Base-by-base conservation (phyloP, 2,329 filamentous ascomycete genomes). In the Metarhizium anisopliae region DNA sequence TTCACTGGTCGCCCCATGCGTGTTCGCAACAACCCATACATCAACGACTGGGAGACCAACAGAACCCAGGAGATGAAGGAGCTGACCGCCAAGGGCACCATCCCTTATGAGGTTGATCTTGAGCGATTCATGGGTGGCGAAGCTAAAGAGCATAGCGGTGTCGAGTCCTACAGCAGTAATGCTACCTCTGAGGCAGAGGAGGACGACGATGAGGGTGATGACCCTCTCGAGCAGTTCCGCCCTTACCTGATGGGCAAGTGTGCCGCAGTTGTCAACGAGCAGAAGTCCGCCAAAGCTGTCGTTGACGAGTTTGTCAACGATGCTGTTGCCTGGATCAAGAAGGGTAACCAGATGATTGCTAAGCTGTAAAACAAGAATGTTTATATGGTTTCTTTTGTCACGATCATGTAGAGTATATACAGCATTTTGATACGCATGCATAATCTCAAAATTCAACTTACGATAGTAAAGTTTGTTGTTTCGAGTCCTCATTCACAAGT, bases 241-340 rank as follows among this genome's bases (percentile, higher is more conserved):
- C 92, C 92, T 14, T 95, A 84, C 79, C 75, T 96, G 64, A 99
- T 99, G 94, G 94, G 94, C 72, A 95, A 97, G 81, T 93, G 89
- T 59, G 89, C 94, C 42, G 93, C 94, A 32, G 90, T 96, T 36
- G 89, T 94, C 56, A 94, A 93, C 68, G 91, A 97, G 77, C 88
- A 86, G 79, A 95, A 95, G 84, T 77, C 81, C 43, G 94, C 94
- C 59, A 95, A 92, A 82, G 89, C 73, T 18, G 93, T 99, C 59
- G 87, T 99, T 43, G 94, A 99, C 67, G 94, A 99, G 77, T 87
- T 99, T 65, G 89, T 99, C 60, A 74, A 77, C 53, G 92, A 95
- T 68, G 94, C 92, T 45, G 84, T 89, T 57, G 78, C 77, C 59
- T 82, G 80, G 71, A 71, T 96, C 63, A 77, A 85, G 69, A 82